Evolutionary conservation across 768 basidiomycete species (phyloP).

Genomic region (Calocera cornea): DNA sequence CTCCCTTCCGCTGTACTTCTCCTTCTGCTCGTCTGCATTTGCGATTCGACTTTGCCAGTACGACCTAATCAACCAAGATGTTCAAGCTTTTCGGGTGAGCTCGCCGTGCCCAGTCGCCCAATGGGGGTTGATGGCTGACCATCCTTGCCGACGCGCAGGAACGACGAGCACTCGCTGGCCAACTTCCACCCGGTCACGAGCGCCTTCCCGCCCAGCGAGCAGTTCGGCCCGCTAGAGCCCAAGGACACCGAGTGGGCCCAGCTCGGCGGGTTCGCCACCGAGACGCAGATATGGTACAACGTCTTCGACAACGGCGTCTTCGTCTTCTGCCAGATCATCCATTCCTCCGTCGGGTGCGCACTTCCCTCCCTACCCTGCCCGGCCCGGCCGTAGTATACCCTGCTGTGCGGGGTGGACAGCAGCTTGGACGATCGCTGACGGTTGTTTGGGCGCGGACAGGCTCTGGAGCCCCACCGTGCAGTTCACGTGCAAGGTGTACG

Average conservation of each 20-base stretch:
- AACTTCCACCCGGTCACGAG: slow-evolving; percentile 76
- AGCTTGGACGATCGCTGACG: no score
- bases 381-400: no score
- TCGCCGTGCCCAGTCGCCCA: no score
- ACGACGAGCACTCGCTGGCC: slow-evolving; percentile 18
- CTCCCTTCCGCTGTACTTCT: no score
- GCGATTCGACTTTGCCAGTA: no score
- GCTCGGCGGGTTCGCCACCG: slow-evolving; percentile 66
- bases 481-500: slow-evolving; percentile 78
- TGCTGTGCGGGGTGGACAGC: neutral
- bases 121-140: no score
- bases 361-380: slow-evolving; percentile 10
- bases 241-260: slow-evolving; percentile 70
- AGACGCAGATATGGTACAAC: slow-evolving; percentile 82
- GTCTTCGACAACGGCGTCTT: slow-evolving; percentile 65
- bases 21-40: no score
- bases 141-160: no score
- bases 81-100: no score
- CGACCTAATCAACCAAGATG: no score
- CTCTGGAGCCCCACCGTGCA: slow-evolving; percentile 92
- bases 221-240: slow-evolving; percentile 61
- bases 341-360: slow-evolving; percentile 76
- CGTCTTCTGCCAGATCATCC: slow-evolving; percentile 73
- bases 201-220: slow-evolving; percentile 38
- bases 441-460: slow-evolving; percentile 33